Base-by-base conservation (phyloP, 2,329 filamentous ascomycete genomes). In the Fusarium lyarnte region DNA sequence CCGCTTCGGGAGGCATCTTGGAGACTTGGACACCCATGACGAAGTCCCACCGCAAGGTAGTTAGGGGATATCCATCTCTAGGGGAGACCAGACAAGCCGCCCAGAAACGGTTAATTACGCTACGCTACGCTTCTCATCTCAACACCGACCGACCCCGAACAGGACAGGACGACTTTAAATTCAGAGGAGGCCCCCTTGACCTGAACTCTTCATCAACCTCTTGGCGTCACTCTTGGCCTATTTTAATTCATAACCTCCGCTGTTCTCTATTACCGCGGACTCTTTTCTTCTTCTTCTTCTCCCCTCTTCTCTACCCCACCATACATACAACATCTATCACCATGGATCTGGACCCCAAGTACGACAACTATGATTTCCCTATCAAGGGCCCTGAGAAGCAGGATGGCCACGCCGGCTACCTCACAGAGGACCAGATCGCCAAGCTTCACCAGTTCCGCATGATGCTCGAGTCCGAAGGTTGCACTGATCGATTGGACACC, bases 291-390 rank as follows among this genome's bases (percentile, higher is more conserved):
- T 52, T 54, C n/a, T 25, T 31, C 21, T 19, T 33, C 63, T 51
- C 38, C 43, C 33, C 31, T 61, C 31, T 59, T 66, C 25, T 55
- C 52, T 73, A 70, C 75, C 74, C 75, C 76, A 76, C 74, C 75
- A 75, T 68, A 29, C 27, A 42, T 68, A 29, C 27, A 42, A 23
- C 45, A 71, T 41, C 64, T 46, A 52, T 70, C 78, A 81, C 80
- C 78, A 85, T 90, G 84, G 85, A 89, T 81, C 81, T 94, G 63
- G 74, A 97, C 84, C 88, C 93, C 82, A 98, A 97, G 86, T 97
- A 98, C 87, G 96, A 98, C 85, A 83, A 97, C 86, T 98, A 96
- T 84, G 95, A 98, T 84, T 98, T 90, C 86, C 96, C 96, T 72
- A 94, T 91, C 73, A 92, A 89, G 71, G 90, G 94, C 51, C 89